Conservation (phyloP, 2,329 filamentous ascomycete genomes). For the Colletotrichum coccodes region DNA sequence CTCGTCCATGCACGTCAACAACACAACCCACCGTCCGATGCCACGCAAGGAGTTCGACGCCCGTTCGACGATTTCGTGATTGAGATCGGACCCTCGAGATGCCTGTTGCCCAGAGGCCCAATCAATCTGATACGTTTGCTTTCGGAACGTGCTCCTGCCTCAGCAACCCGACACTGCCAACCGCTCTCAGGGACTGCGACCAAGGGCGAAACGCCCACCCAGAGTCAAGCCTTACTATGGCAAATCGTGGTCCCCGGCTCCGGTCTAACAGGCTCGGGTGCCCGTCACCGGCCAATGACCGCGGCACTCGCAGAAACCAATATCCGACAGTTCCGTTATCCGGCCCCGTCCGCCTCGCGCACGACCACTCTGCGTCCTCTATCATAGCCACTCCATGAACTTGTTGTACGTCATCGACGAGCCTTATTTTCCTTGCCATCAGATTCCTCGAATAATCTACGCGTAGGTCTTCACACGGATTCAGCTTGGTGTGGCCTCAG, state of each 20-base stretch:
- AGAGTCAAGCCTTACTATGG: neutral
- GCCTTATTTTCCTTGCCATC: neutral
- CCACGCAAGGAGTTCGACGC: conserved; percentile 8
- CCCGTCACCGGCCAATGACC: conserved; percentile 5
- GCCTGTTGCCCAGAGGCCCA: neutral
- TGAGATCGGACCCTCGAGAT: conserved; percentile 22
- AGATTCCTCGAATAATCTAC: neutral
- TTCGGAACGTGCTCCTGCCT: conserved; percentile 15
- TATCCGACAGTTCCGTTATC: conserved; percentile 27
- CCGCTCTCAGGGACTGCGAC: neutral
- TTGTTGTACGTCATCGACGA: neutral
- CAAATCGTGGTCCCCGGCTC: conserved; percentile 2
- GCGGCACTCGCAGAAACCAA: conserved; percentile 19
- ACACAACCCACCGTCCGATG: conserved; percentile 25
- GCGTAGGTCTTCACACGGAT: neutral
- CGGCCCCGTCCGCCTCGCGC: conserved; percentile 12
- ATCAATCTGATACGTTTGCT: conserved; percentile 5
- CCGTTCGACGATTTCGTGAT: conserved; percentile 3
- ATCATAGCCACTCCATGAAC: neutral
- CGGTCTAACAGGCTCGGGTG: neutral
- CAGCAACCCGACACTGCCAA: neutral
- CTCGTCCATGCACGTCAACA: conserved; percentile 29
- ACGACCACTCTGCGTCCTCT: neutral
- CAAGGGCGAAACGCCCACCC: conserved; percentile 1
- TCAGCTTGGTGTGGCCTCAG: neutral